Evolutionary conservation across 768 basidiomycete species (phyloP).

Genomic region (Butyriboletus loyo): DNA sequence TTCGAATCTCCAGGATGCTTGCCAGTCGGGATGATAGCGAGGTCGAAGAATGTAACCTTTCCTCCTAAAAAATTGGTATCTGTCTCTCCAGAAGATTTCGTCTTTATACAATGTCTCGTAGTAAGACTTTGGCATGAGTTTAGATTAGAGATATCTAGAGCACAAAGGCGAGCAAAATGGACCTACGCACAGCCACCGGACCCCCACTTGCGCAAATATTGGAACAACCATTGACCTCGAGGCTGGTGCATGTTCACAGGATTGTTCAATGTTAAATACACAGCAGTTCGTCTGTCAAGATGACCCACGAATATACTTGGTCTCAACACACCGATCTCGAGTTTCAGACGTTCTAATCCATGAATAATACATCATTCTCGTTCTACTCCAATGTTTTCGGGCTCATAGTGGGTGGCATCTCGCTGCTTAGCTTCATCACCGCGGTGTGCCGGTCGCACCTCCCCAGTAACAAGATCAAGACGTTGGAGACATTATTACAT

Average conservation of each 20-base stretch:
- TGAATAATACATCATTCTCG: background rate
- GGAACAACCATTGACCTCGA: background rate
- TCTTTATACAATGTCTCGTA: background rate
- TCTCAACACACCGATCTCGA: background rate
- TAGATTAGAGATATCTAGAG: no score
- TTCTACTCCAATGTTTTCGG: background rate
- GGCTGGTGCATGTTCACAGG: background rate
- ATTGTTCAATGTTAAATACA: background rate
- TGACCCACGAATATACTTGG: background rate
- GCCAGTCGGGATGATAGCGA: slow-evolving; percentile 26
- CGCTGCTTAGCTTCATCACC: background rate
- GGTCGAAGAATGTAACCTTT: slow-evolving; percentile 29
- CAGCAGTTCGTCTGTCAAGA: background rate
- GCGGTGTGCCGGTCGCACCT: background rate
- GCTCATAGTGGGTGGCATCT: background rate
- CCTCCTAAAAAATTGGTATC: slow-evolving; percentile 10
- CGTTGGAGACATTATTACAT: background rate
- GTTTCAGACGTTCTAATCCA: background rate
- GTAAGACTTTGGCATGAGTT: background rate
- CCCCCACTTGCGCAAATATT: background rate
- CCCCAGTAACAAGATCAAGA: background rate
- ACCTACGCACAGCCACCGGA: no score
- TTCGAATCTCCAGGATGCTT: slow-evolving; percentile 25
- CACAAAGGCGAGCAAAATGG: no score
- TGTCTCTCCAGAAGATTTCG: slow-evolving; percentile 20